These are phyloP conservation scores for Suaeda aralocaspica DNA, from an alignment of 148 eudicot species.

Conservation along the genomic window DNA sequence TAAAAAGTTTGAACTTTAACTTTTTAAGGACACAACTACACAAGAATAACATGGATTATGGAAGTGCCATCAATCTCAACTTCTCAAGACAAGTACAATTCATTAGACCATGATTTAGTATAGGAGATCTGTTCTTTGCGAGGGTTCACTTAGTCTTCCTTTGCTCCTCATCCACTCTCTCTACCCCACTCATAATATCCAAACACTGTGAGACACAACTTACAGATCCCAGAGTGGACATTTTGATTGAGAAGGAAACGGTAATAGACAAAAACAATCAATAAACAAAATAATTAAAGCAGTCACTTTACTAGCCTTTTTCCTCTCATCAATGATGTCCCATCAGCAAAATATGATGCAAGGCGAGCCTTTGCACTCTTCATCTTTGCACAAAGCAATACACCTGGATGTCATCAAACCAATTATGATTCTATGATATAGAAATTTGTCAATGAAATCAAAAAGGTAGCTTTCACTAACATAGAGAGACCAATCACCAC, in stretches of 20 bases:
- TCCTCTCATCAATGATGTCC: constrained; percentile 53
- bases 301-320: constrained; percentile 43
- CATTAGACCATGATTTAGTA: background rate
- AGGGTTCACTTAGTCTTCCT: background rate
- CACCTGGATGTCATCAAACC: constrained; percentile 42
- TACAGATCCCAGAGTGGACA: background rate
- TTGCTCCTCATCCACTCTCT: background rate
- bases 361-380: constrained; percentile 69
- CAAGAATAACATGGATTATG: too few relatives aligned
- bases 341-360: constrained; percentile 81
- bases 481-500: background rate
- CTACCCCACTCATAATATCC: background rate
- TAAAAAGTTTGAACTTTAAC: background rate
- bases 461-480: constrained; percentile 2
- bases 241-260: background rate
- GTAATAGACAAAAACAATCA: background rate
- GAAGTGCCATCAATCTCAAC: background rate
- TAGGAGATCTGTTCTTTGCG: background rate
- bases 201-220: background rate
- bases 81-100: constrained; percentile 1
- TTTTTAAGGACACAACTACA: too few relatives aligned
- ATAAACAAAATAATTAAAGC: background rate
- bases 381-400: constrained; percentile 95
- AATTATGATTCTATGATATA: constrained; percentile 5
- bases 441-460: constrained; percentile 4